Conservation (phyloP, 306 rosid species). For the Rosa lucieae region DNA sequence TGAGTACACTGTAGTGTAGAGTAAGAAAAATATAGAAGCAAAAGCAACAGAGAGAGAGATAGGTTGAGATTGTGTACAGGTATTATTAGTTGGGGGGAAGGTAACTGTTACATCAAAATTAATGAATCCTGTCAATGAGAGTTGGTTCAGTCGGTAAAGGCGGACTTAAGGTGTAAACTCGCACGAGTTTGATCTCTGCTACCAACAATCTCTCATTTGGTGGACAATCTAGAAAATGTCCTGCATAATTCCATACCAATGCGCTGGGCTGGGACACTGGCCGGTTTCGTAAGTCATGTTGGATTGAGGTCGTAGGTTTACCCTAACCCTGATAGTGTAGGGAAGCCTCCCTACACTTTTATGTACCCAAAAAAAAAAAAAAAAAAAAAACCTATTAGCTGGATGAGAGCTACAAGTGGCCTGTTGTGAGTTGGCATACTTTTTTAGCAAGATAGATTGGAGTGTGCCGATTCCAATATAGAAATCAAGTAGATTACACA, state of each 20-base stretch:
- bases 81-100: slow-evolving; percentile 1
- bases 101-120: too few species aligned
- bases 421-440: slow-evolving; percentile 48
- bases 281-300: too few species aligned
- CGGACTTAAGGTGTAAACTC: too few species aligned
- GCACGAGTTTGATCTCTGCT: too few species aligned
- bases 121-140: too few species aligned
- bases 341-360: too few species aligned
- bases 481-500: not conserved
- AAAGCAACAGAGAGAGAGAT: slow-evolving; percentile 16
- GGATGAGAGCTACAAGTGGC: slow-evolving; percentile 47
- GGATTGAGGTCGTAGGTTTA: too few species aligned
- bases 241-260: not conserved
- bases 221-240: not conserved
- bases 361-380: too few species aligned
- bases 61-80: slow-evolving; percentile 22
- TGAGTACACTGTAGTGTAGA: not conserved
- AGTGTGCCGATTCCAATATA: not conserved
- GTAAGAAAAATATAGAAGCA: not conserved
- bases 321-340: too few species aligned
- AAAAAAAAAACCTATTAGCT: slow-evolving; percentile 28
- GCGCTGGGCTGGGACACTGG: too few species aligned
- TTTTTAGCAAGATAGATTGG: not conserved
- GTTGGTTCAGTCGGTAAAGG: too few species aligned
- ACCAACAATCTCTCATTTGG: too few species aligned